Base-by-base conservation (phyloP, 2,329 filamentous ascomycete genomes). In the Colletotrichum sidae region DNA sequence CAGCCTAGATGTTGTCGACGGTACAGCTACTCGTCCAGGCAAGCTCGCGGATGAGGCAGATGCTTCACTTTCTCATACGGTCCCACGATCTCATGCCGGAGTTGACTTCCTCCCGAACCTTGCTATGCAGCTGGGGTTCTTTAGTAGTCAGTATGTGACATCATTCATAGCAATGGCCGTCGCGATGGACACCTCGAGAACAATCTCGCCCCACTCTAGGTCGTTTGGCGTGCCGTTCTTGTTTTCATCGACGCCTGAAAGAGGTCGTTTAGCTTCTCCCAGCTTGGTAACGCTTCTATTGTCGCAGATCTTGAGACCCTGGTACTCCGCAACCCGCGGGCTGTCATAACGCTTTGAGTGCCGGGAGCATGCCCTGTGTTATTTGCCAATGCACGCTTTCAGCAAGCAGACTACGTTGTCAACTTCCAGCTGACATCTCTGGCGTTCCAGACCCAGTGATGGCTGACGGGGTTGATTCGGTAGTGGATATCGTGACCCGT, bases 191-290 rank as follows among this genome's bases (percentile, higher is more conserved):
- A 86, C 76, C 69, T 89, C 86, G n/a, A 86, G 84, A 0, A 85
- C 80, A 8, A 88, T 82, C 72, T 89, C 86, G 33, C 86, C 86
- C 79, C 79, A 85, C 64, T 87, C 83, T 2, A 88, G 79, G 42
- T 80, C 73, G 34, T 76, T 74, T 0, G 79, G 74, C 1, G 72
- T 72, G 9, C 74, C 80, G 33, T 79, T 75, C 56, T 77, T 80
- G 52, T 81, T 77, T 10, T 82, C 83, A 82, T 88, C 85, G 7
- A 88, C 0, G 80, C 78, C 50, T 83, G 78, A 76, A 89, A 88
- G 74, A 89, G 88, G 69, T 89, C 86, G 46, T 85, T 81, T 0
- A 88, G 76, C 64, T 83, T 83, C 71, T 88, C 85, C 17, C 85
- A 0, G 75, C 75, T 17, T 80, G 71, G 67, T 85, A 84, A 1